Base-by-base conservation (phyloP, 2,329 filamentous ascomycete species). In the Phialophora chinensis region DNA sequence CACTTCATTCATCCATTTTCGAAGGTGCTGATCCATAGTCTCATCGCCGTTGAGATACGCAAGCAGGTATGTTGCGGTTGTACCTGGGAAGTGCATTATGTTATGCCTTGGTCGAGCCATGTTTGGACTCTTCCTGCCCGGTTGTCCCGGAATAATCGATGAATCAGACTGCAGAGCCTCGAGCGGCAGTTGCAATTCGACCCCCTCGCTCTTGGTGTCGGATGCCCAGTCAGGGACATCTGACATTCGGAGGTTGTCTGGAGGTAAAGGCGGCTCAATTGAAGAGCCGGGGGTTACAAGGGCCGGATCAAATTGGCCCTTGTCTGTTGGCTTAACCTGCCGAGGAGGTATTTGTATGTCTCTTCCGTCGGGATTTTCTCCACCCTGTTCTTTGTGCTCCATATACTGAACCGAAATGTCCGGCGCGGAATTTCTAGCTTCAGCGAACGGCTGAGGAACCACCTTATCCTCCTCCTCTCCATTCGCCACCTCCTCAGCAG, bases 11-110 rank as follows among this genome's bases (percentile, higher is more conserved):
- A 65, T 33, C 14, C 53, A 38, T 10, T 52, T 35, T 31, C 52
- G 38, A 35, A 65, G 58, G 17, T 27, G 44, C 42, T 65, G 27
- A 4, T 65, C 63, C 10, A 62, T 42, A 23, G 38, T 7, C 23
- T 57, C 57, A 52, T 52, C 49, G 44, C 57, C 50, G n/a, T 58
- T 56, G 47, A 61, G 47, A 23, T 53, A 61, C 3, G 47, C n/a
- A 61, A 54, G 14, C 14, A 61, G 29, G 25, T 53, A 52, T 4
- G 49, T 20, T 27, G n/a, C 59, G 23, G 17, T 33, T 31, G 25
- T n/a, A 5, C 33, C 25, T 4, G 29, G 59, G 52, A 20, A 20
- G 23, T 29, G 31, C 20, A 42, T 38, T n/a, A 44, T 31, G 20
- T 27, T 44, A 29, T 31, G 59, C 11, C 20, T 38, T 14, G 47